Base-by-base conservation (phyloP, 805 yeast species). In the Candida khao-thaluensis region DNA sequence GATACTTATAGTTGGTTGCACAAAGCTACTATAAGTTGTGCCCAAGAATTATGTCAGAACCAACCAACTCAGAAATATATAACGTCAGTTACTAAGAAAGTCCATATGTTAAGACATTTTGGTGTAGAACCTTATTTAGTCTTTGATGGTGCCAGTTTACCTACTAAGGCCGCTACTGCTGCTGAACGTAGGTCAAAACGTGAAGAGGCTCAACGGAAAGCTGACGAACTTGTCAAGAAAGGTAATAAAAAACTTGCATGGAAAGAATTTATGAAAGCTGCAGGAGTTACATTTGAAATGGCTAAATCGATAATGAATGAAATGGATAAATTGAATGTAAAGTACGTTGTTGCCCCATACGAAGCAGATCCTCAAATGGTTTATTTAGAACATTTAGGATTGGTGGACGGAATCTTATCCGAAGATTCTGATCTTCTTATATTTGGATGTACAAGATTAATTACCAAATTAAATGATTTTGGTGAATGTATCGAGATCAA, bases 321-420 rank as follows among this genome's bases (percentile, higher is more conserved):
- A 51, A 70, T 95, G 45, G 80, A 79, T 48, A 48, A 57, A 10
- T 67, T 73, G 32, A 60, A 62, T 1, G 78, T 93, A 35, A 74
- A 71, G 43, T 91, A 77, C 52, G 76, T 93, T 6, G 99, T 93
- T 7, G 98, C 99, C 0, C 99, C 99, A 0, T 93, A 88, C 57
- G 99, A 93, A 63, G 99, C 99, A 0, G 99, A 93, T 59, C 84
- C 99, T 1, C 99, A 93, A 59, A 78, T 93, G 84, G 98, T 90
- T 7, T 88, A 81, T 52, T 70, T 93, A 30, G 98, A 91, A 56
- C 76, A 78, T 42, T 47, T 62, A 0, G 91, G 91, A 0, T 37
- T 79, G 1, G 91, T 88, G 5, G 83, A 88, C 45, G 98, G 91
- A 0, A 85, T 93, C 4, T 71, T 93, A 7, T 82, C 95, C 29